Evolutionary conservation across 768 basidiomycete species (phyloP), one percentile per base, ranked within the genome.

Genomic region (Suillus fuscotomentosus): DNA sequence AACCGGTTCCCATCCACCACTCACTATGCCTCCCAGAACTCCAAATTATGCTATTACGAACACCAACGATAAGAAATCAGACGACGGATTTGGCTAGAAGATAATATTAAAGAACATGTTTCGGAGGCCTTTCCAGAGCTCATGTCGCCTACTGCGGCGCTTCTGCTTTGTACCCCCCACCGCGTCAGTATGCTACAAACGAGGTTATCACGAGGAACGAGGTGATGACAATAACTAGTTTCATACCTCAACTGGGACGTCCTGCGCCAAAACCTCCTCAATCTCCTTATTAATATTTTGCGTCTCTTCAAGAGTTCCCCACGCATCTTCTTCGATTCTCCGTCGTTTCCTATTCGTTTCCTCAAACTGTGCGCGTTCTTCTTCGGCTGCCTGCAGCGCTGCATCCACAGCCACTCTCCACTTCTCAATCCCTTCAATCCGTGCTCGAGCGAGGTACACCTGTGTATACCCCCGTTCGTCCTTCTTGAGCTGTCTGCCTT

Each of bases 321-420:
- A 54, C 53, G 53, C 53, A 11, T 54, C 34, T 59, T 59, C 41
- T 17, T 42, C 57, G 27, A 15, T 42, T 43, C 57, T 42, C 15
- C 17, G 57, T 41, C 41, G 57, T 42, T 59, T 59, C 27, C 15
- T 59, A 39, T 57, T 57, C 56, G 56, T 39, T 39, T 39, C 56
- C 56, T 39, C 53, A 54, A 54, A 27, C 20, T 10, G 17, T 17
- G 24, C 22, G 10, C 57, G 24, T 27, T 59, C 57, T 59, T 59
- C 57, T 2, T 59, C 57, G 41, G 57, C 57, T 59, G 41, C 57
- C 57, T 41, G 57, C 41, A 59, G 57, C 57, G 57, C 57, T 59
- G 42, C 41, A 7, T 59, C 57, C 10, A 59, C 57, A 17, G 57
- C 57, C 57, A 17, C 11, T 43, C 57, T 59, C 57, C 57, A 59